A percentile compares a stretch with the other conserved stretches of the same genome.
Evolutionary conservation across 2,329 filamentous ascomycete species (phyloP).

Genomic region (Uncinocarpus reesii): DNA sequence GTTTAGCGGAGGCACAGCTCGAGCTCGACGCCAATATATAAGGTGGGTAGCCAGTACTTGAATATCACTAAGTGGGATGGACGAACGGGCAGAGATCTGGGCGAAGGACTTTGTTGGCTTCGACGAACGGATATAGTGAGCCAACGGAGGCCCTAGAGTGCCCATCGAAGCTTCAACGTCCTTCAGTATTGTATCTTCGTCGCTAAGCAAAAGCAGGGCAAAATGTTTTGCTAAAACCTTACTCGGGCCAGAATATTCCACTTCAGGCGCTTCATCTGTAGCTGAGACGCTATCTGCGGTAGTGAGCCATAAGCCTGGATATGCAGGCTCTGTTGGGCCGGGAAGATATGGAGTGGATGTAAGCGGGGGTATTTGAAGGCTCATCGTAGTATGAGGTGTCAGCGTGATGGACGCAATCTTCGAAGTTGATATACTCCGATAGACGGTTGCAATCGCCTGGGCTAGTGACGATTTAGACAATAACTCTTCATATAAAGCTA

Average conservation of each 20-base stretch:
- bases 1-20: constrained; percentile 82
- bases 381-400: constrained; percentile 51
- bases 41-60: constrained; percentile 84
- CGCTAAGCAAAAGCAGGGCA: constrained; percentile 71
- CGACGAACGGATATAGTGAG: constrained; percentile 56
- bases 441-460: constrained; percentile 70
- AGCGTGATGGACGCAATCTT: constrained; percentile 78
- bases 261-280: constrained; percentile 51
- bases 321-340: constrained; percentile 55
- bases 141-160: constrained; percentile 63
- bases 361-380: constrained; percentile 52
- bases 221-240: constrained; percentile 67
- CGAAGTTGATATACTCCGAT: constrained; percentile 68
- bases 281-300: constrained; percentile 70
- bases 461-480: constrained; percentile 63
- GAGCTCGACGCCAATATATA: constrained; percentile 89
- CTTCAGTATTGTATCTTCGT: constrained; percentile 67
- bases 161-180: constrained; percentile 60
- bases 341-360: constrained; percentile 64
- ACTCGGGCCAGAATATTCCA: constrained; percentile 50
- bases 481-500: constrained; percentile 35
- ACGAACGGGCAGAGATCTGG: constrained; percentile 50
- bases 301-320: constrained; percentile 73
- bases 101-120: constrained; percentile 60
- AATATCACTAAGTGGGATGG: constrained; percentile 68